Conservation (phyloP, 192 early-diverging fungal genomes). For the Backusella westeae region DNA sequence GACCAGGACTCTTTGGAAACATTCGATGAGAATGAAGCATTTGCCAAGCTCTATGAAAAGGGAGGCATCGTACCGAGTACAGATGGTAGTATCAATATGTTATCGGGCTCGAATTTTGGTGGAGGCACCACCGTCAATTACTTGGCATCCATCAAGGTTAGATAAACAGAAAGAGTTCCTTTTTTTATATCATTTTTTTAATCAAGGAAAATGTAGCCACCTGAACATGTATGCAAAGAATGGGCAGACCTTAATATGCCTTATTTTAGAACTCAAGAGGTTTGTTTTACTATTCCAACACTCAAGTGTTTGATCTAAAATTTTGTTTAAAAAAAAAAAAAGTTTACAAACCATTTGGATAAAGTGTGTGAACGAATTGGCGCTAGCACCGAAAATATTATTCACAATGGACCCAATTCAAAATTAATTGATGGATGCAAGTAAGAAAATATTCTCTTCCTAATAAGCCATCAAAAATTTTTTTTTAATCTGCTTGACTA, state of each 20-base stretch:
- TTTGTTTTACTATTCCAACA: background rate
- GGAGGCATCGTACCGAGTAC: slow-evolving; percentile 41
- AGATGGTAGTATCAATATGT: slow-evolving; percentile 50
- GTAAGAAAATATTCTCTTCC: slow-evolving; percentile 7
- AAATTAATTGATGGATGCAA: slow-evolving; percentile 67
- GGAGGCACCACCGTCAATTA: slow-evolving; percentile 73
- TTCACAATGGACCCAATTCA: slow-evolving; percentile 61
- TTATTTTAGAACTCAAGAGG: slow-evolving; percentile 44
- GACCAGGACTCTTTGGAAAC: slow-evolving; percentile 43
- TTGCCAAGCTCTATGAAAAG: slow-evolving; percentile 50
- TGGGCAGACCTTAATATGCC: slow-evolving; percentile 63
- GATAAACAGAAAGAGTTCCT: slow-evolving; percentile 19
- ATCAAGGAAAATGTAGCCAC: slow-evolving; percentile 34
- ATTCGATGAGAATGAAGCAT: slow-evolving; percentile 46
- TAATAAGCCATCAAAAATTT: too few species aligned
- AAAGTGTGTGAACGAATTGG: slow-evolving; percentile 52
- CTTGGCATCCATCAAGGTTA: slow-evolving; percentile 16
- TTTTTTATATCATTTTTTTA: slow-evolving; percentile 28
- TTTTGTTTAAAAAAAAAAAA: slow-evolving; percentile 13
- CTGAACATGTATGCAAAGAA: slow-evolving; percentile 64
- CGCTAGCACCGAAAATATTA: slow-evolving; percentile 46
- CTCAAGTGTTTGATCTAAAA: background rate
- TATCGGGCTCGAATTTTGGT: slow-evolving; percentile 66
- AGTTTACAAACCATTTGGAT: slow-evolving; percentile 45
- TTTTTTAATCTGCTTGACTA: background rate